These are phyloP conservation scores for Pseudocercospora fuligena DNA, from an alignment of 2,329 filamentous ascomycete species.

Conservation along the genomic window DNA sequence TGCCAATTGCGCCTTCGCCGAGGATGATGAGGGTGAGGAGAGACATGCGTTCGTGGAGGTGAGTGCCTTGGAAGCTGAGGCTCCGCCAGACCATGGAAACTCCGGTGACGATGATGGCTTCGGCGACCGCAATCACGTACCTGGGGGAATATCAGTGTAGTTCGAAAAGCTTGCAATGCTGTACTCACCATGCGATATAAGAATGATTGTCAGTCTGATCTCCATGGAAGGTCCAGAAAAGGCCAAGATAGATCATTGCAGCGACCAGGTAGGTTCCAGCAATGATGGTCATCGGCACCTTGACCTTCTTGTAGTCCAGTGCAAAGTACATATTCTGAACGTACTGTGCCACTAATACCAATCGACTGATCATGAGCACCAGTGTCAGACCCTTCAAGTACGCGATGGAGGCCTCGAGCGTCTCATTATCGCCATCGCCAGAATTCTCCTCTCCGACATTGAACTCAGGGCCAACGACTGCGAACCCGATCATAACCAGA, in stretches of 20 bases:
- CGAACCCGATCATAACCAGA: constrained; percentile 68
- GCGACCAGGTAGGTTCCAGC: constrained; percentile 42
- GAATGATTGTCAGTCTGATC: constrained; percentile 34
- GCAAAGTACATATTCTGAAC: constrained; percentile 42
- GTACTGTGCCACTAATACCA: constrained; percentile 47
- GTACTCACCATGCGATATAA: constrained; percentile 56
- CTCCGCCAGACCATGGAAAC: constrained; percentile 41
- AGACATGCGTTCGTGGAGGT: constrained; percentile 45
- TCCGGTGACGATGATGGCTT: constrained; percentile 39
- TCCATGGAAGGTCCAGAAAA: constrained; percentile 31
- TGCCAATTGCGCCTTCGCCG: constrained; percentile 46
- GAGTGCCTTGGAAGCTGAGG: constrained; percentile 46
- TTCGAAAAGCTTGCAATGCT: background rate
- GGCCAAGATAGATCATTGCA: constrained; percentile 41
- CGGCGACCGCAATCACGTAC: constrained; percentile 50
- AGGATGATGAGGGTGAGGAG: constrained; percentile 47
- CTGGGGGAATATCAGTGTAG: background rate
- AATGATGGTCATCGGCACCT: constrained; percentile 41
- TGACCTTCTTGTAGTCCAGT: constrained; percentile 36
- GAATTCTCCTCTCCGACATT: constrained; percentile 43
- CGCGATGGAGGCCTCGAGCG: constrained; percentile 39
- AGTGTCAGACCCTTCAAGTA: constrained; percentile 47
- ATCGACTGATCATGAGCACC: constrained; percentile 45
- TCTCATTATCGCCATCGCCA: constrained; percentile 42
- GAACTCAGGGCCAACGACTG: constrained; percentile 58